Percentiles rank a stretch among this genome's conserved stretches.
These are phyloP conservation scores for Trichoderma arundinaceum DNA, from an alignment of 2,329 filamentous ascomycete genomes.

Conservation along the genomic window DNA sequence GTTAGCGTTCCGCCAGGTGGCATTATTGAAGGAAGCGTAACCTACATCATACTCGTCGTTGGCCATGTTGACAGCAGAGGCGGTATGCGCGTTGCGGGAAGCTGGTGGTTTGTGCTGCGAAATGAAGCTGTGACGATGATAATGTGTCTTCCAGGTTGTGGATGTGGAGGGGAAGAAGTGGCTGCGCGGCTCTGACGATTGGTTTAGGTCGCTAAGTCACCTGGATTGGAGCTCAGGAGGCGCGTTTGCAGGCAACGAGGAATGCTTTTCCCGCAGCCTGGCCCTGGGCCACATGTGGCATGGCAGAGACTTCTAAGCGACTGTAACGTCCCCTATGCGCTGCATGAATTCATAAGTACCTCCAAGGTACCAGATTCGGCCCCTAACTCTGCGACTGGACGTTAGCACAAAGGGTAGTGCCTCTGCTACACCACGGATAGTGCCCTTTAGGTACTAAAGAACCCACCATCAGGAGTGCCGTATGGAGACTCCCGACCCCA, in stretches of 20 bases:
- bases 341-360: slow-evolving; percentile 6
- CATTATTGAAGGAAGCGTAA: slow-evolving; percentile 36
- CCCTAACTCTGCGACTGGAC: slow-evolving; percentile 4
- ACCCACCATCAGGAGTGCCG: slow-evolving; percentile 18
- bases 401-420: slow-evolving; percentile 21
- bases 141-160: slow-evolving; percentile 29
- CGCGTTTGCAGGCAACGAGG: slow-evolving; percentile 22
- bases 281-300: background rate
- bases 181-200: slow-evolving; percentile 32
- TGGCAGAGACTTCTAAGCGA: background rate
- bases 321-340: background rate
- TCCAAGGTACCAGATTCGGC: background rate
- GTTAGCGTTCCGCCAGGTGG: slow-evolving; percentile 40
- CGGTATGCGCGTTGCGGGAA: slow-evolving; percentile 11
- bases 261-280: slow-evolving; percentile 18
- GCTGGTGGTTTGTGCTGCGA: slow-evolving; percentile 16
- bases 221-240: slow-evolving; percentile 30
- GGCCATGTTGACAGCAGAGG: slow-evolving; percentile 71
- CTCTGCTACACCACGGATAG: slow-evolving; percentile 4
- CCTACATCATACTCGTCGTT: slow-evolving; percentile 99
- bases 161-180: slow-evolving; percentile 35
- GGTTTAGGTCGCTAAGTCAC: slow-evolving; percentile 32
- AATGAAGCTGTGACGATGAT: slow-evolving; percentile 19
- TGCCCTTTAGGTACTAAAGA: slow-evolving; percentile 13
- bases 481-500: slow-evolving; percentile 19